Evolutionary conservation across 228 moss, liverwort and hornwort genomes (phyloP).

Genomic region (Sphagnum fallax): DNA sequence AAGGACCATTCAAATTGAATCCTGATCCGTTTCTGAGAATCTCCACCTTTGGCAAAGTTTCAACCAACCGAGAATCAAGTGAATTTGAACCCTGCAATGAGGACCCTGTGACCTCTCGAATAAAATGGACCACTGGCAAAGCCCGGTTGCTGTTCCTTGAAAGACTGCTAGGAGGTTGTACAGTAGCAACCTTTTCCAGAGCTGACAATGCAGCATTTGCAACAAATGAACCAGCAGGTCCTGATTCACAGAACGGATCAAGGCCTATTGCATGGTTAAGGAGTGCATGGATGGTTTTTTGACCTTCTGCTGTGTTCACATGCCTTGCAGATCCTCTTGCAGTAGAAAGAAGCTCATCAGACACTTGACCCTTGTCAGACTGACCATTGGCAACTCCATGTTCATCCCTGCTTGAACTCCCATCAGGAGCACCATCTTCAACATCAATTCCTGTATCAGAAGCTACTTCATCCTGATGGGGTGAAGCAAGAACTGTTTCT

Average conservation of each 20-base stretch:
- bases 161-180: neutral
- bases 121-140: constrained; percentile 15
- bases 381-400: no score
- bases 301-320: neutral
- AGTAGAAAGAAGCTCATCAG: no score
- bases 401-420: no score
- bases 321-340: no score
- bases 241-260: neutral
- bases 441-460: no score
- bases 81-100: constrained; percentile 4
- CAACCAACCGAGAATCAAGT: constrained; percentile 13
- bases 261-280: constrained; percentile 1
- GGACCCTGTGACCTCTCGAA: neutral
- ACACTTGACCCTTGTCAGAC: no score
- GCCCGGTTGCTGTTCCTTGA: constrained; percentile 8
- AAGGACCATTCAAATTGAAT: constrained; percentile 21
- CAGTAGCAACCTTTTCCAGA: constrained; percentile 1
- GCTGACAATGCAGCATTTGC: constrained; percentile 7
- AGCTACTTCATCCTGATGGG: no score
- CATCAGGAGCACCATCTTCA: no score
- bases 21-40: constrained; percentile 24
- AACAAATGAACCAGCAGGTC: constrained; percentile 2
- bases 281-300: constrained; percentile 1
- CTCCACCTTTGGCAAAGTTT: constrained; percentile 30
- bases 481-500: no score